Conservation (phyloP, 345 rosid species). For the Erysimum cheiranthoides region DNA sequence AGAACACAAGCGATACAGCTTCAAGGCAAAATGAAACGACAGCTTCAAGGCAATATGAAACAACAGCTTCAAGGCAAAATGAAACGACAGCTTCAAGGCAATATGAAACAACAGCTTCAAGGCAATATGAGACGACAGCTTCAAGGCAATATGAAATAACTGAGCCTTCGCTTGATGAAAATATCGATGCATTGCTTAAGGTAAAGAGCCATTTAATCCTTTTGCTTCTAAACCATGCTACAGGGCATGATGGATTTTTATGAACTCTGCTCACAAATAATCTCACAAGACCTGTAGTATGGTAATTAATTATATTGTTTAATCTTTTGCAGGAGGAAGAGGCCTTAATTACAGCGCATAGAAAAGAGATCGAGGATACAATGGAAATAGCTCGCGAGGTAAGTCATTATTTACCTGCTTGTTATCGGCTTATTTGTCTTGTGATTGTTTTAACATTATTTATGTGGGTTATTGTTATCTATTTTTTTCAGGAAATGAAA, state of each 20-base stretch:
- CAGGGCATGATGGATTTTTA: background rate
- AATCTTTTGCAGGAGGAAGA: slow-evolving; percentile 76
- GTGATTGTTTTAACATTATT: background rate
- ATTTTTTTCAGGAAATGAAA: slow-evolving; percentile 82
- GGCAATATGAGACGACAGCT: slow-evolving; percentile 28
- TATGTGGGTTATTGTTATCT: background rate
- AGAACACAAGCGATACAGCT: slow-evolving; percentile 48
- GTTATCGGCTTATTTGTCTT: background rate
- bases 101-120: background rate
- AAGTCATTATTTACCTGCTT: slow-evolving; percentile 18
- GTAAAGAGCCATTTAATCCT: slow-evolving; percentile 43
- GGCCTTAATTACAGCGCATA: slow-evolving; percentile 86
- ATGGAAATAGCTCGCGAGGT: slow-evolving; percentile 99
- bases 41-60: no score
- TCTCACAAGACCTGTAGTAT: background rate
- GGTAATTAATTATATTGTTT: slow-evolving; percentile 22
- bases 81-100: background rate
- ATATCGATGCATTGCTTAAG: slow-evolving; percentile 84
- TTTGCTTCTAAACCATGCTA: slow-evolving; percentile 1
- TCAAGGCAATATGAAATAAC: slow-evolving; percentile 1
- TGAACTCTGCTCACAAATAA: background rate
- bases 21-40: slow-evolving; percentile 51
- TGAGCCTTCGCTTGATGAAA: slow-evolving; percentile 62
- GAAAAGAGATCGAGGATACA: slow-evolving; percentile 99
- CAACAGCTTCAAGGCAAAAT: background rate